Base-by-base conservation (phyloP, 73 alveolate genomes). In the Symbiodinium natans region DNA sequence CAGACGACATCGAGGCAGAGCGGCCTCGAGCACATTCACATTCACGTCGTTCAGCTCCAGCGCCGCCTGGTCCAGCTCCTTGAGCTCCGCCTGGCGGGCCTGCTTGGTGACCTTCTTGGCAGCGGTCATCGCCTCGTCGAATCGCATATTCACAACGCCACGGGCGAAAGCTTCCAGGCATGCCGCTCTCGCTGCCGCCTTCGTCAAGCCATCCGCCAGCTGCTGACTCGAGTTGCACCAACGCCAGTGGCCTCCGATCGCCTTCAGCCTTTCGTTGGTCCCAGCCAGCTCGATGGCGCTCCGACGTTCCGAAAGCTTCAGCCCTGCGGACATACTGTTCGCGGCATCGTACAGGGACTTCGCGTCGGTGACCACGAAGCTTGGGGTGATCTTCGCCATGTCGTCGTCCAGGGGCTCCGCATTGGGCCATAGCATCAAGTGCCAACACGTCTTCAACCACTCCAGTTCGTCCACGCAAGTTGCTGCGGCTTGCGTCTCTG, bases 281-380 rank as follows among this genome's bases (percentile, higher is more conserved):
- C 77, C 77, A 27, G 77, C 11, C 2, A 59, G 77, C 34, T 59
- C 77, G 31, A 59, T 63, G 77, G 77, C 77, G 34, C 77, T 63
- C 9, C 77, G 77, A 2, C 77, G 17, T 11, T 63, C 77, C 17
- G 77, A 23, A 7, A 63, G 2, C 39, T 17, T 63, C 77, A 63
- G 13, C 1, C 77, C 77, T 11, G 77, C 77, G 31, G 77, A 63
- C 77, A 63, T 63, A 34, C 77, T 63, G 77, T 63, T 63, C 7
- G 77, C 77, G 7, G 77, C 77, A 27, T 63, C 77, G 36, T 63
- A 63, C 31, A 63, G 34, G 77, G 40, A 63, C 77, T 63, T 63
- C 36, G 77, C 77, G 77, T 63, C 77, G 77, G 77, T 63, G 36
- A 63, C 31, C 34, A 63, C 77, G 34, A 63, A 63, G 77, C 77